Conservation (phyloP, 1,284 basidiomycete genomes). For the Tremellales sp. region DNA sequence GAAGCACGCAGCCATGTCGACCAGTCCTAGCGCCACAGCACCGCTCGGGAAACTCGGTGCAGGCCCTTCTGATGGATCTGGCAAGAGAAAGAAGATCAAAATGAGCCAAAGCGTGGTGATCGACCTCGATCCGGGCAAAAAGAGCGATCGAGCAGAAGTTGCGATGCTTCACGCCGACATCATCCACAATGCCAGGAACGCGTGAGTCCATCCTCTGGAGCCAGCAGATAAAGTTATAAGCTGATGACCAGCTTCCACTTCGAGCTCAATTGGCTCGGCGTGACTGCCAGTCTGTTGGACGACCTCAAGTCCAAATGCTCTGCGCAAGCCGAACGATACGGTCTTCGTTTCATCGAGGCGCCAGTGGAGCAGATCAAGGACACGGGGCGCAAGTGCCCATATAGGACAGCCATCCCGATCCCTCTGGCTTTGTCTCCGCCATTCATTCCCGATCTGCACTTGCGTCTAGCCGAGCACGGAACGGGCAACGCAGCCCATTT, state of each 20-base stretch:
- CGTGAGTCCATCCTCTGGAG: constrained; percentile 41
- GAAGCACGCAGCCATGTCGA: constrained; percentile 16
- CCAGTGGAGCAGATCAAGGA: constrained; percentile 81
- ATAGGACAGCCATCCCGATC: constrained; percentile 81
- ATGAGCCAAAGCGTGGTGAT: constrained; percentile 82
- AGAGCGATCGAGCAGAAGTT: constrained; percentile 79
- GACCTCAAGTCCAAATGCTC: constrained; percentile 82
- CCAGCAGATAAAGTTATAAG: background rate
- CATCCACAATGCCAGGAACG: constrained; percentile 83
- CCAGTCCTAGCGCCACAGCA: constrained; percentile 7
- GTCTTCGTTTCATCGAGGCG: constrained; percentile 86
- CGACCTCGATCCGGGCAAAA: constrained; percentile 74
- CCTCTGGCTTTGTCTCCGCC: constrained; percentile 70
- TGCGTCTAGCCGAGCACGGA: constrained; percentile 55
- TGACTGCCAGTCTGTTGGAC: constrained; percentile 92
- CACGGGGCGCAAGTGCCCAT: constrained; percentile 73
- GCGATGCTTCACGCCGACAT: constrained; percentile 86
- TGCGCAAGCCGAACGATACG: constrained; percentile 80
- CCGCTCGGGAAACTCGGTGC: constrained; percentile 13
- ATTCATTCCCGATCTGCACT: constrained; percentile 62
- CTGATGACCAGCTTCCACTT: constrained; percentile 66
- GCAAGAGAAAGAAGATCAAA: constrained; percentile 62
- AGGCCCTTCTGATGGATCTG: constrained; percentile 2
- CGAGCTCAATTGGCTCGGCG: constrained; percentile 95
- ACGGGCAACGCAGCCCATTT: constrained; percentile 60